phyloP scores from a whole-genome alignment of 345 rosid species.

The Ceriops zippeliana region DNA sequence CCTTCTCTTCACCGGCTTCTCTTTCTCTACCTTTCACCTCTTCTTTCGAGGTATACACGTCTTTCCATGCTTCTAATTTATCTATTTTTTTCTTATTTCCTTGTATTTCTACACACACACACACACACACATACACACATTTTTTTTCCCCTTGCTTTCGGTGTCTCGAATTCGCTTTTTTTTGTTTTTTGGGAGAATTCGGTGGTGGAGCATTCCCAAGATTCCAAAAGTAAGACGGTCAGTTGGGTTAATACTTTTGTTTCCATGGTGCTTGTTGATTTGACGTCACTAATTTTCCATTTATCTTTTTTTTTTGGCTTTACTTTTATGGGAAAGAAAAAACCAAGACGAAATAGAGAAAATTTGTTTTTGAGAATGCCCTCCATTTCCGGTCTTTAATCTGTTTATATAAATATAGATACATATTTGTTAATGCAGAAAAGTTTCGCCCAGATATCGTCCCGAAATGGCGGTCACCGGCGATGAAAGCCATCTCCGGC shows the following conservation, averaged over 20 bases:
- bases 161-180: too few species aligned
- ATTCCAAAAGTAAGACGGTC: too few species aligned
- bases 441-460: conserved; percentile 51
- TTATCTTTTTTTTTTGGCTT: too few species aligned
- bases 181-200: too few species aligned
- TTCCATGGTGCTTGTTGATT: too few species aligned
- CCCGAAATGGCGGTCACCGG: conserved; percentile 33
- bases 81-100: not conserved
- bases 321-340: too few species aligned
- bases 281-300: too few species aligned
- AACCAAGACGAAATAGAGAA: too few species aligned
- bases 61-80: not conserved
- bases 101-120: not conserved
- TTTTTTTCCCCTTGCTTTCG: not conserved
- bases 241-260: too few species aligned
- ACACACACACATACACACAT: not conserved
- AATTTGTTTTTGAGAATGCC: too few species aligned
- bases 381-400: not conserved
- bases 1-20: conserved; percentile 40
- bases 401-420: not conserved
- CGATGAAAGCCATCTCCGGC: conserved; percentile 30
- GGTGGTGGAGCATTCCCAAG: too few species aligned
- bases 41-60: conserved; percentile 37
- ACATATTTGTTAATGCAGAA: conserved; percentile 24
- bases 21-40: conserved; percentile 46